phyloP scores from a whole-genome alignment of 257 asterid genomes.

The Craterostigma plantagineum region DNA sequence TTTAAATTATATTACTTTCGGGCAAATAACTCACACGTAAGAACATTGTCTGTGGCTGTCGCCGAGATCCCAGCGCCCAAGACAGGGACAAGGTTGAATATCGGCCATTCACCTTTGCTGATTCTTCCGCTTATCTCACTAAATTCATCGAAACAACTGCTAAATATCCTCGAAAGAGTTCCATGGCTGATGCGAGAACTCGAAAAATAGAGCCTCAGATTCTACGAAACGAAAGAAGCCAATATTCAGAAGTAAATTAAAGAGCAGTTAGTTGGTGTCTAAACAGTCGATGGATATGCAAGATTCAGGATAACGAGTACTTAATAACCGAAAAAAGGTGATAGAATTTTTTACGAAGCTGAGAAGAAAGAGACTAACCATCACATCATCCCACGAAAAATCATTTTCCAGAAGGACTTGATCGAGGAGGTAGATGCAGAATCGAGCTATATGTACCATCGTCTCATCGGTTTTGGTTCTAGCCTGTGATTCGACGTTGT shows the following conservation, averaged over 20 bases:
- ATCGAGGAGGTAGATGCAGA: conserved; percentile 53
- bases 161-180: conserved; percentile 28
- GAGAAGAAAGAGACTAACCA: conserved; percentile 33
- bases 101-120: conserved; percentile 14
- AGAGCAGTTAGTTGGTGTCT: too few relatives aligned
- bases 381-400: conserved; percentile 56
- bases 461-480: conserved; percentile 21
- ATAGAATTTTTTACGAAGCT: too few relatives aligned
- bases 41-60: conserved; percentile 30
- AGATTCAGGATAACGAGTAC: too few relatives aligned
- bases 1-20: conserved; percentile 13
- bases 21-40: conserved; percentile 71
- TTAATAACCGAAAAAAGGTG: background rate
- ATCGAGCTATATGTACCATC: conserved; percentile 29
- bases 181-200: conserved; percentile 23
- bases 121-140: conserved; percentile 23
- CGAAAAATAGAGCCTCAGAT: conserved; percentile 50
- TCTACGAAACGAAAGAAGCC: conserved; percentile 30
- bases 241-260: too few relatives aligned
- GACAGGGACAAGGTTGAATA: conserved; percentile 63
- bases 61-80: conserved; percentile 61
- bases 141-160: conserved; percentile 33
- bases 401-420: conserved; percentile 29
- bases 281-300: background rate
- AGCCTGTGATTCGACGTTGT: conserved; percentile 12